Evolutionary conservation across 225 moss, liverwort and hornwort genomes (phyloP), one percentile per base, ranked within the genome.

Genomic region (Lunularia cruciata): DNA sequence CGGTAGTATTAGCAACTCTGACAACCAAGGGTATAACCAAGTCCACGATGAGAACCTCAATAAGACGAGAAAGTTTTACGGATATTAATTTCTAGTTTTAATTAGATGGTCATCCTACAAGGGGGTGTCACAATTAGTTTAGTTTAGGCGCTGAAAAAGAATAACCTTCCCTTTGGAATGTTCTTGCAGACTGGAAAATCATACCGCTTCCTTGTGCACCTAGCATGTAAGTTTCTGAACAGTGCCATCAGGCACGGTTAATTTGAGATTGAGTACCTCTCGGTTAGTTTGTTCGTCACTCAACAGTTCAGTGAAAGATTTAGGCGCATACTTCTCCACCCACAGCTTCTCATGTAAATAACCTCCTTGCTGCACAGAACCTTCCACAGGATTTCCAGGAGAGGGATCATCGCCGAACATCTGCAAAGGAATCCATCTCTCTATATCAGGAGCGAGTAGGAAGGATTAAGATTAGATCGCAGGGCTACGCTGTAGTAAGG

Each of bases 241-340:
- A 18, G 45, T 45, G 45, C 45, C 12, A 12, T 45, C 2, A 18
- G 18, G 18, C 45, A 45, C 1, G 45, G 18, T n/a, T n/a, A 45
- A 45, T 45, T 18, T 18, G 12, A 15, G 3, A 19, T 9, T 57
- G 16, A 30, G 22, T 78, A 98, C 96, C 93, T 98, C 91, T 84
- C 93, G 84, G 77, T 98, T 98, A 18, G 91, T 93, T 79, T 88
- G 93, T 77, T 98, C 98, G 52, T 98, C 88, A 75, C 98, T 98
- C 28, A 93, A 84, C 78, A 98, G 89, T 51, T 98, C 93, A 47
- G 91, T 98, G 65, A 98, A 98, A 31, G 83, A 81, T 69, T 79
- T 82, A 35, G 98, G 98, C 46, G 88, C 77, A 84, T 93, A 98
- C 62, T 91, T 98, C 43, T 98, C 98, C 68, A 98, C 98, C 98